Conservation (phyloP, 2,329 filamentous ascomycete species). For the Aspergillus viridinutans region DNA sequence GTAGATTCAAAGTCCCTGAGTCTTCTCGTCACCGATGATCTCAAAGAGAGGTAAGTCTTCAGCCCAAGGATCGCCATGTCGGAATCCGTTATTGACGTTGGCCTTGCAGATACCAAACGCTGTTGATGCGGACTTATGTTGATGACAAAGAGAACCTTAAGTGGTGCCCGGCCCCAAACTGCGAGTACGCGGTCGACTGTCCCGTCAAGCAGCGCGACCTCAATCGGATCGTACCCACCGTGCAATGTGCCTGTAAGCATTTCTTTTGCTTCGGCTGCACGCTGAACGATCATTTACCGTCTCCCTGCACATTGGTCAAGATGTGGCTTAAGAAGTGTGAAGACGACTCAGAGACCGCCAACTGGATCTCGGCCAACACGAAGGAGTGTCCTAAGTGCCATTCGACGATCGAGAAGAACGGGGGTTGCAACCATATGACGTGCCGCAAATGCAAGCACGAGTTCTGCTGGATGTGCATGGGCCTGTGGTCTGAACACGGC, state of each 20-base stretch:
- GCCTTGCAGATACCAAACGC: constrained; percentile 66
- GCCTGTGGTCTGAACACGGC: constrained; percentile 95
- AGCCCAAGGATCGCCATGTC: neutral
- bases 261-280: constrained; percentile 95
- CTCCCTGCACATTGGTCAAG: constrained; percentile 86
- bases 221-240: constrained; percentile 79
- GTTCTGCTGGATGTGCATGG: constrained; percentile 99
- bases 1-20: constrained; percentile 86
- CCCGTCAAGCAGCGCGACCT: constrained; percentile 83
- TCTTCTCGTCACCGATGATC: constrained; percentile 60
- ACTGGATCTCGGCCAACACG: constrained; percentile 98
- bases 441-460: constrained; percentile 93
- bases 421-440: constrained; percentile 97
- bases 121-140: constrained; percentile 91
- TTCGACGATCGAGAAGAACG: constrained; percentile 98
- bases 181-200: constrained; percentile 88
- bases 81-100: constrained; percentile 9
- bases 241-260: constrained; percentile 77
- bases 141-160: constrained; percentile 94
- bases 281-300: constrained; percentile 84
- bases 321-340: constrained; percentile 97
- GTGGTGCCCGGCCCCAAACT: constrained; percentile 98
- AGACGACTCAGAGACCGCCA: constrained; percentile 95
- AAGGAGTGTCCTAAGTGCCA: constrained; percentile 96
- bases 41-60: constrained; percentile 50